phyloP scores from a whole-genome alignment of 1,139 yeast species.

The Tardiomyces blankii region DNA sequence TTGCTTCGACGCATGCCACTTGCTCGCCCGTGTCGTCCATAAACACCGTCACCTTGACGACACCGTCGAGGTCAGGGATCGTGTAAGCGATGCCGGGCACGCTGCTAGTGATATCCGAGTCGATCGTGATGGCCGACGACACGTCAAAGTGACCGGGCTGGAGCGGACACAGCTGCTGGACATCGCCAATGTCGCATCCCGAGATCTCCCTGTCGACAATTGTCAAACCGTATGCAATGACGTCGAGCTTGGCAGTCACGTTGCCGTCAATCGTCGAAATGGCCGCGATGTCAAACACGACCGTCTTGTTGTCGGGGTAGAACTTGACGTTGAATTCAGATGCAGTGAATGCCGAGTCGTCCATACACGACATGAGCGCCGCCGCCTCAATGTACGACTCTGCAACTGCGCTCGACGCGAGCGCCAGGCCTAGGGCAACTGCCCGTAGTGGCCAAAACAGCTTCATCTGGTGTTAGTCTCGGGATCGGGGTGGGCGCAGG shows the following conservation, averaged over 20 bases:
- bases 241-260: constrained; percentile 51
- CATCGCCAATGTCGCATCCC: constrained; percentile 49
- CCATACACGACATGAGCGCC: constrained; percentile 91
- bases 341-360: constrained; percentile 77
- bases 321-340: constrained; percentile 70
- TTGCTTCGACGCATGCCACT: constrained; percentile 90
- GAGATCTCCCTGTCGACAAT: constrained; percentile 44
- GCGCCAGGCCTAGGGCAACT: constrained; percentile 1
- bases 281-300: constrained; percentile 62
- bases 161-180: constrained; percentile 56
- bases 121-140: constrained; percentile 36
- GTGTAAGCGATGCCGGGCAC: constrained; percentile 82
- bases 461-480: not conserved
- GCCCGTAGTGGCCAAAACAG: constrained; percentile 1
- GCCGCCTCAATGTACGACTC: constrained; percentile 38
- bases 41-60: constrained; percentile 64
- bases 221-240: constrained; percentile 79
- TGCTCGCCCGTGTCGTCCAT: constrained; percentile 22
- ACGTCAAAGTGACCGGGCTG: constrained; percentile 80
- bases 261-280: constrained; percentile 69
- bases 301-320: constrained; percentile 53
- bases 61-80: constrained; percentile 90
- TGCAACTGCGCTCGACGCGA: constrained; percentile 15
- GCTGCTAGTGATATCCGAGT: constrained; percentile 30
- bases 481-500: too few species aligned